Conservation (phyloP, 1,284 basidiomycete species). For the Leccinum griseonigrum region DNA sequence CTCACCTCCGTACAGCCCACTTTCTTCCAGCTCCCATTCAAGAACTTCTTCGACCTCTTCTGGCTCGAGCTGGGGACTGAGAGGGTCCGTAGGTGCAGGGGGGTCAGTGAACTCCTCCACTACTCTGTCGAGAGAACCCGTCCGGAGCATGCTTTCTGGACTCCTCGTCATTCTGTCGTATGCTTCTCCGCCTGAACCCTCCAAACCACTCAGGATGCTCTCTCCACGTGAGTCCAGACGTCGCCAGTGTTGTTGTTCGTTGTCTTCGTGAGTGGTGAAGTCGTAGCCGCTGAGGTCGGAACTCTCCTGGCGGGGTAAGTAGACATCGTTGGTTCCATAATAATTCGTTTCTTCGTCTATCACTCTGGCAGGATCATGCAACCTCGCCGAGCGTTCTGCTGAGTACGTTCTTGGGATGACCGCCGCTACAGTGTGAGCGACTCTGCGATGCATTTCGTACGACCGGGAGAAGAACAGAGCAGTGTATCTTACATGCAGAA, state of each 20-base stretch:
- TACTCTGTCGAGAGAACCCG: conserved; percentile 39
- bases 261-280: conserved; percentile 20
- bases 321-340: conserved; percentile 14
- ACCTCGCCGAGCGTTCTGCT: conserved; percentile 12
- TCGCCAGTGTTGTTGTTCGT: conserved; percentile 29
- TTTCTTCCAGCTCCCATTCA: conserved; percentile 55
- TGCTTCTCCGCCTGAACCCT: conserved; percentile 24
- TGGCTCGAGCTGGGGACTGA: conserved; percentile 15
- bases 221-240: conserved; percentile 32
- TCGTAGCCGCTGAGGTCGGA: conserved; percentile 25
- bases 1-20: conserved; percentile 60
- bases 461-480: conserved; percentile 1
- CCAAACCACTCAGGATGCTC: conserved; percentile 33
- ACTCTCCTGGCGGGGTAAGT: conserved; percentile 10
- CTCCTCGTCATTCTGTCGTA: conserved; percentile 24
- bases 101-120: conserved; percentile 41
- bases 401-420: conserved; percentile 26
- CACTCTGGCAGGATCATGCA: conserved; percentile 19
- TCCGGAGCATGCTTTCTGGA: conserved; percentile 35
- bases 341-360: conserved; percentile 13
- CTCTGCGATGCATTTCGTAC: conserved; percentile 30
- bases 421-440: conserved; percentile 31
- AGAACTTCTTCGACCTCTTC: conserved; percentile 38
- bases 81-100: conserved; percentile 3
- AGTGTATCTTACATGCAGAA: conserved; percentile 1